Base-by-base conservation (phyloP, 768 basidiomycete genomes). In the Lactarius pseudohatsudake region DNA sequence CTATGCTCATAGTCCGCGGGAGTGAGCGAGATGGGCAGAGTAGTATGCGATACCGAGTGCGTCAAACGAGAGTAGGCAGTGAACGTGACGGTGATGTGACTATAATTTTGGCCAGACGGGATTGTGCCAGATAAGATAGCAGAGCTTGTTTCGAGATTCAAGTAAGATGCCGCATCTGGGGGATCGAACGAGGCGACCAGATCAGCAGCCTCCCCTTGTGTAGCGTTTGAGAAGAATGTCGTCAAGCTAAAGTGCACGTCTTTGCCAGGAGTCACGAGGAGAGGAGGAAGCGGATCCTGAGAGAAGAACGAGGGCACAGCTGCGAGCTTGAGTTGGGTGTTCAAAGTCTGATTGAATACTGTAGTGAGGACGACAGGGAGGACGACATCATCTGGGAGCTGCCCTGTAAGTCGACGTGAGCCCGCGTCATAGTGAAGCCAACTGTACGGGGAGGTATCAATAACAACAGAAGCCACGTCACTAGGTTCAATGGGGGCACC, bases 301-400 rank as follows among this genome's bases (percentile, higher is more conserved):
- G 82, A 78, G 78, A 97, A 96, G 75, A 85, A 91, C 4, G 92
- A 90, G 4, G 88, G 82, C 10, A 89, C 85, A 26, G 92, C 74
- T 32, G 84, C 84, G 68, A 98, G 72, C 2, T 84, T 79, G 40
- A 96, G 79, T 68, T 81, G 86, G 22, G 88, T 86, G 22, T 80
- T 76, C 65, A 92, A 70, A 0, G 84, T 82, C 75, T 94, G 89
- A 72, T 91, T 88, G 75, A 89, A 87, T 20, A 79, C 75, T 2
- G 90, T 83, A 26, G 77, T 82, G 47, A 97, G 73, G 32, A 77
- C 84, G 36, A 91, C 83, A 13, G 87, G 85, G n/a, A 93, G 79
- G 3, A 74, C 67, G 26, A 77, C 76, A 47, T 80, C 79, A 36
- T 75, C 76, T 1, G 85, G 87, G n/a, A 88, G 83, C 7, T 80